Evolutionary conservation across 257 asterid species (phyloP), one percentile per base, ranked within the genome.

Genomic region (Solanum appendiculatum): DNA sequence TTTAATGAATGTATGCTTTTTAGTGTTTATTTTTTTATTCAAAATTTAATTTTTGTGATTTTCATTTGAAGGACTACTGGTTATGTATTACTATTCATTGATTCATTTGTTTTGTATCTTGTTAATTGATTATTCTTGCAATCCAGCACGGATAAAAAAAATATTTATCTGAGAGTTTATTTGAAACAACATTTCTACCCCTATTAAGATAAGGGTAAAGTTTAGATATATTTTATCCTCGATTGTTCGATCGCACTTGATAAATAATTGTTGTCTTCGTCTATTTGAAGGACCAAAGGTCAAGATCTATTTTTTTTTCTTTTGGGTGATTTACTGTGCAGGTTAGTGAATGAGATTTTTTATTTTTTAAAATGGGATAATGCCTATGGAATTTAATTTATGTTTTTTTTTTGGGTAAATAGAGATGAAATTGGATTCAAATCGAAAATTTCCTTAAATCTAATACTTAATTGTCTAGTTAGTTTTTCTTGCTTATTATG

Each of bases 201-300:
- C 9, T 5, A 12, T 5, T n/a, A 64, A 64, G 5, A 5, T 64
- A 25, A 0, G 1, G 13, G 1, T 25, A 25, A n/a, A 1, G 3
- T 6, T 1, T 11, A 15, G 1, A 5, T 66, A 66, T 5, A 66
- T 27, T 14, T 31, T 13, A 66, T 2, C 36, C 5, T 13, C 11
- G 8, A 64, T 25, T 25, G 1, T 64, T 0, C 6, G 5, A 64
- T 64, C 25, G 2, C 72, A 64, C 34, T 64, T 60, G 16, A n/a
- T 60, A n/a, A 4, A 13, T n/a, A 9, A 5, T n/a, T 23, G 5
- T 60, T 60, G 16, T 60, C 2, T 56, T 56, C 0, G 69, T 60
- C 31, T 60, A 4, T 60, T 60, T 60, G 31, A 10, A 60, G 31
- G 16, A 60, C 6, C 31, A 60, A n/a, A 60, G 69, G 16, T 0